Conservation (phyloP, 192 early-diverging fungal genomes). For the Backusella sp. region DNA sequence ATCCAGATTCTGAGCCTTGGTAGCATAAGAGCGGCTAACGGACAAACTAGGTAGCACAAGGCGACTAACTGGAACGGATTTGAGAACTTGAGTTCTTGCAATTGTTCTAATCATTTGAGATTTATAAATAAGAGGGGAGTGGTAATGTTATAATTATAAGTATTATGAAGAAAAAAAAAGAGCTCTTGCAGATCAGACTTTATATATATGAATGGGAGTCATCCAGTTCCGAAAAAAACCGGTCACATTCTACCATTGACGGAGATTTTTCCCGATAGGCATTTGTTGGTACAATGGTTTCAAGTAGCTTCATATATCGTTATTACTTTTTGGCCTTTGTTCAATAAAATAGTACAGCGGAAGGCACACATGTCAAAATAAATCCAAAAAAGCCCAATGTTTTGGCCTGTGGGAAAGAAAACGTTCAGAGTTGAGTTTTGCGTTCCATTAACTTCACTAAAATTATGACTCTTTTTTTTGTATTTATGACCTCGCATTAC, state of each 20-base stretch:
- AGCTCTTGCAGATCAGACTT: neutral
- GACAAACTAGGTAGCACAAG: neutral
- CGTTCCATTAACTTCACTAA: neutral
- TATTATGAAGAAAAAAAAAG: neutral
- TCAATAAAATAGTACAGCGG: neutral
- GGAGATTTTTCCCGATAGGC: constrained; percentile 1
- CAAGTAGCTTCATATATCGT: neutral
- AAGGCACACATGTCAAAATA: neutral
- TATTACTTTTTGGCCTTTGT: neutral
- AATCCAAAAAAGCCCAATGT: neutral
- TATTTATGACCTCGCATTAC: neutral
- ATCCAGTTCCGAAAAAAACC: neutral
- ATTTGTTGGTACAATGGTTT: neutral
- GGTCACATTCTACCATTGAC: neutral
- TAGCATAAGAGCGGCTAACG: neutral
- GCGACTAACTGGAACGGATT: neutral
- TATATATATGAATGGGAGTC: neutral
- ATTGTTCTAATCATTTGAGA: neutral
- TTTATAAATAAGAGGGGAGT: neutral
- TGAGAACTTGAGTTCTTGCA: neutral
- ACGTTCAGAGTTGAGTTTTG: neutral
- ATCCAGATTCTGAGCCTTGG: neutral
- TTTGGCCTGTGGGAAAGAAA: neutral
- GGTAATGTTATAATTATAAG: neutral
- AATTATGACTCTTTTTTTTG: constrained; percentile 1